These are phyloP conservation scores for Kurtzmaniella quercitrusa DNA, from an alignment of 1,139 yeast genomes.

Conservation along the genomic window DNA sequence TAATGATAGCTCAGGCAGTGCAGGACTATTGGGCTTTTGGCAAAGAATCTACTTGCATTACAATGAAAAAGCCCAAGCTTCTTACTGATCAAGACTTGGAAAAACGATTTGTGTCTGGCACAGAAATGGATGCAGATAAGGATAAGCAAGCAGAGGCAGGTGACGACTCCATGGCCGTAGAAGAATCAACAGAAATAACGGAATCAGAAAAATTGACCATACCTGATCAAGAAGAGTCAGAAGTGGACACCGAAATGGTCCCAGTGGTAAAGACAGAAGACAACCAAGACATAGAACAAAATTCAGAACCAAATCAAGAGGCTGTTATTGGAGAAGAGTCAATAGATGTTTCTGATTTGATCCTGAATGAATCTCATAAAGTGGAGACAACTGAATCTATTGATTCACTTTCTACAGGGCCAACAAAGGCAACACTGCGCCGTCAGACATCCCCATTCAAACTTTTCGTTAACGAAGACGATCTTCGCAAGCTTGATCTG, in stretches of 20 bases:
- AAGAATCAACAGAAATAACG: conserved; percentile 7
- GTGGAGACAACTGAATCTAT: not conserved
- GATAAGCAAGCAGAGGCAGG: not conserved
- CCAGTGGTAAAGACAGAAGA: conserved; percentile 6
- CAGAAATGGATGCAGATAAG: conserved; percentile 9
- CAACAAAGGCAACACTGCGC: not conserved
- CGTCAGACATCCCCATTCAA: conserved; percentile 53
- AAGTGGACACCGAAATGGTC: conserved; percentile 7
- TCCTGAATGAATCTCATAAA: not conserved
- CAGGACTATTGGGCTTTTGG: conserved; percentile 78
- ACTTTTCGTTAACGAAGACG: conserved; percentile 46
- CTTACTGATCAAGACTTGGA: conserved; percentile 11
- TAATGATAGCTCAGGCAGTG: conserved; percentile 65
- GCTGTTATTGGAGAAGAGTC: not conserved
- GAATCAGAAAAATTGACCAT: conserved; percentile 9
- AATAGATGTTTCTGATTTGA: not conserved
- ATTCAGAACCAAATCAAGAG: not conserved
- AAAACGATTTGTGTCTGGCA: conserved; percentile 13
- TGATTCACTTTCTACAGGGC: not conserved
- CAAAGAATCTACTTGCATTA: conserved; percentile 55
- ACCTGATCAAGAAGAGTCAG: conserved; percentile 5
- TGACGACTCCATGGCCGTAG: not conserved
- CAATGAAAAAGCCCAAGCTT: conserved; percentile 24
- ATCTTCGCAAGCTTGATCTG: conserved; percentile 51
- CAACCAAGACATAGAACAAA: conserved; percentile 5